phyloP scores from a whole-genome alignment of 2,329 filamentous ascomycete species.

The Alternaria triticina region DNA sequence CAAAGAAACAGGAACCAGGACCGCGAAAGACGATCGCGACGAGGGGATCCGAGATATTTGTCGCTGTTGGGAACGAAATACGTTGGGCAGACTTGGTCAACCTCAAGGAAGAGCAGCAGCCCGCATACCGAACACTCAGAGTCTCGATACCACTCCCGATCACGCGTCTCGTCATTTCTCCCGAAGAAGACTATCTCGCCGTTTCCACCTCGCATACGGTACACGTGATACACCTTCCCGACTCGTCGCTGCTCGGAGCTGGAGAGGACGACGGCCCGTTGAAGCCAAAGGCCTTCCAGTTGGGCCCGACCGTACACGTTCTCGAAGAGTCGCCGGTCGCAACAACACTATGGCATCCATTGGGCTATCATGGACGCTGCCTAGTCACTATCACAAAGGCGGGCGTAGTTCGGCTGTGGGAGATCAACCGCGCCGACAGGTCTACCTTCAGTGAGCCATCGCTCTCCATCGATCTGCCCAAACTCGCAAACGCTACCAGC shows the following conservation, averaged over 20 bases:
- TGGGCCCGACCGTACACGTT: constrained; percentile 93
- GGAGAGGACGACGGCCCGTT: constrained; percentile 69
- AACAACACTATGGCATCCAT: constrained; percentile 88
- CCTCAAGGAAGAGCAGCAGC: constrained; percentile 66
- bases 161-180: constrained; percentile 83
- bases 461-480: constrained; percentile 85
- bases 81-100: constrained; percentile 86
- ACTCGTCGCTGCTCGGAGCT: constrained; percentile 75
- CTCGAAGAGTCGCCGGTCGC: constrained; percentile 81
- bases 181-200: constrained; percentile 79
- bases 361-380: constrained; percentile 80
- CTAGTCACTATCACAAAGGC: constrained; percentile 89
- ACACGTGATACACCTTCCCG: constrained; percentile 85
- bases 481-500: constrained; percentile 82
- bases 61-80: constrained; percentile 86
- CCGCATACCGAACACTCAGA: constrained; percentile 63
- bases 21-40: constrained; percentile 72
- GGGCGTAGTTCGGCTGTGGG: constrained; percentile 88
- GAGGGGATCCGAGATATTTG: constrained; percentile 86
- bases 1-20: constrained; percentile 40
- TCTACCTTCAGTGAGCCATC: constrained; percentile 87
- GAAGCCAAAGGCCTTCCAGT: constrained; percentile 83
- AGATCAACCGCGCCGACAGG: constrained; percentile 80
- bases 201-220: constrained; percentile 87
- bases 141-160: constrained; percentile 82